phyloP scores from a whole-genome alignment of 768 basidiomycete genomes.

The Sarcodon aspratus region DNA sequence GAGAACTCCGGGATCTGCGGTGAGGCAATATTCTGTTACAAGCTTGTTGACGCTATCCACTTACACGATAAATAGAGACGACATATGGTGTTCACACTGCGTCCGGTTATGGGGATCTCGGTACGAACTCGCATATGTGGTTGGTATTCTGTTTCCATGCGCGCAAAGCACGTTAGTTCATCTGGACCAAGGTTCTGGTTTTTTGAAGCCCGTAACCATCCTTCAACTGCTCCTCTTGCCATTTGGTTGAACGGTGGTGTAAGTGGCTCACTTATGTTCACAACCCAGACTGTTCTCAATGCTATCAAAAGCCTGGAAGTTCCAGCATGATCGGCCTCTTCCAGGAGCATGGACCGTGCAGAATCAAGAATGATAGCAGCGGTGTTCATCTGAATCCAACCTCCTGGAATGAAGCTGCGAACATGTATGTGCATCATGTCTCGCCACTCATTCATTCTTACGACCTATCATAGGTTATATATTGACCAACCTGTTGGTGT shows the following conservation, averaged over 20 bases:
- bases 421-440: conserved; percentile 19
- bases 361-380: conserved; percentile 52
- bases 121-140: conserved; percentile 48
- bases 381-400: conserved; percentile 64
- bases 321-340: conserved; percentile 59
- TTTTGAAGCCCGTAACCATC: conserved; percentile 52
- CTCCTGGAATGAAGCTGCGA: conserved; percentile 70
- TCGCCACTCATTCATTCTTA: not conserved
- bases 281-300: not conserved
- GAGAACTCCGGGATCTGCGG: conserved; percentile 57
- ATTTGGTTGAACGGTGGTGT: conserved; percentile 56
- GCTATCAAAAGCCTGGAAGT: conserved; percentile 20
- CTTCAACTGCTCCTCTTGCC: conserved; percentile 48
- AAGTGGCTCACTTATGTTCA: conserved; percentile 3
- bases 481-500: conserved; percentile 79
- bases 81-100: conserved; percentile 49
- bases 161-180: too few species aligned
- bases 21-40: conserved; percentile 7
- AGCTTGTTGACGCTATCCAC: not conserved
- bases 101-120: conserved; percentile 54
- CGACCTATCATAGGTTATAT: conserved; percentile 64
- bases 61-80: conserved; percentile 25
- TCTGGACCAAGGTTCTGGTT: conserved; percentile 36
- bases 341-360: conserved; percentile 89
- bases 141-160: too few species aligned